phyloP scores from a whole-genome alignment of 257 asterid genomes.

The Coffea eugenioides region DNA sequence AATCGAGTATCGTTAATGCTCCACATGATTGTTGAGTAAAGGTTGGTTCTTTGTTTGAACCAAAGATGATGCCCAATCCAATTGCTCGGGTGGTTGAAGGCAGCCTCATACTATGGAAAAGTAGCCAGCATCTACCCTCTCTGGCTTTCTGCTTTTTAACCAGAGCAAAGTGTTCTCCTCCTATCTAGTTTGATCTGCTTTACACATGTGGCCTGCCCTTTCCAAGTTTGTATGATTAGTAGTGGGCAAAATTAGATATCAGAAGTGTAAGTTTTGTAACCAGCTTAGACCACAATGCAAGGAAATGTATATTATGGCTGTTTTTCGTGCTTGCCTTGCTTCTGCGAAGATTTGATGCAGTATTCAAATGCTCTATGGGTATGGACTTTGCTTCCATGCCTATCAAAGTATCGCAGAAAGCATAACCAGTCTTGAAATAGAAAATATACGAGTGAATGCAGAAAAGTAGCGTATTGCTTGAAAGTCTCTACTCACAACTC shows the following conservation, averaged over 20 bases:
- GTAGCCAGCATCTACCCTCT: slow-evolving; percentile 9
- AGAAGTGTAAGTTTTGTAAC: not conserved
- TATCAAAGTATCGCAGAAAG: not conserved
- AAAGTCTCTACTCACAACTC: not conserved
- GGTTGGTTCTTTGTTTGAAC: not conserved
- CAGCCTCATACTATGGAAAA: not conserved
- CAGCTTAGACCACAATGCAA: not conserved
- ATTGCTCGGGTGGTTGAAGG: slow-evolving; percentile 3
- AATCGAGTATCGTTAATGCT: slow-evolving; percentile 70
- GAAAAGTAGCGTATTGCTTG: too few relatives aligned
- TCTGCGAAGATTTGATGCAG: not conserved
- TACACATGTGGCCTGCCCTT: slow-evolving; percentile 2
- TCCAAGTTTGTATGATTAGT: not conserved
- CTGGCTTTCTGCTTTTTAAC: slow-evolving; percentile 7
- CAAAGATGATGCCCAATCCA: slow-evolving; percentile 11
- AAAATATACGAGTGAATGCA: not conserved
- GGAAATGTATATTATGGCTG: slow-evolving; percentile 8
- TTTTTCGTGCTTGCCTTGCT: slow-evolving; percentile 1
- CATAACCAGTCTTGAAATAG: not conserved
- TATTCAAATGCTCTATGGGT: slow-evolving; percentile 10
- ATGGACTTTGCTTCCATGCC: slow-evolving; percentile 2
- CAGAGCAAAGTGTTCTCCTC: slow-evolving; percentile 2
- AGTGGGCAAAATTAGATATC: slow-evolving; percentile 5
- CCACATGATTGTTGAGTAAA: slow-evolving; percentile 63
- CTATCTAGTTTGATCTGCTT: slow-evolving; percentile 16